These are phyloP conservation scores for Trichoderma virens DNA, from an alignment of 495 filamentous ascomycete species.

Conservation along the genomic window DNA sequence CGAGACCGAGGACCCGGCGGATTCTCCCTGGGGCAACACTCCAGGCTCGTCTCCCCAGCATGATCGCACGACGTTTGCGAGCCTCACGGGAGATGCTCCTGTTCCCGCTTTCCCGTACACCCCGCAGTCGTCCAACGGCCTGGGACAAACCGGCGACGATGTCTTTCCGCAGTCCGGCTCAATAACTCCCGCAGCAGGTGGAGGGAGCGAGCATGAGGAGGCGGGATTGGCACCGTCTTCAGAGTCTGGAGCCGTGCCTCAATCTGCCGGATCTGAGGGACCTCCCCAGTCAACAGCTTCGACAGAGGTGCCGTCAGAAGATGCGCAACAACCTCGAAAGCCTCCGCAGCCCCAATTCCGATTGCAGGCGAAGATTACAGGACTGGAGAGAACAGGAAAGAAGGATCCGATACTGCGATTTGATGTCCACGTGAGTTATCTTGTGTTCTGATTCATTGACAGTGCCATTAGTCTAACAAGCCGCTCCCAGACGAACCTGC, in stretches of 20 bases:
- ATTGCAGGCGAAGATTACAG: conserved; percentile 88
- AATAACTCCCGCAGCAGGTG: conserved; percentile 27
- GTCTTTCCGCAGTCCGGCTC: conserved; percentile 32
- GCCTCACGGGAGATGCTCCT: conserved; percentile 24
- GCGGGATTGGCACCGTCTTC: conserved; percentile 10
- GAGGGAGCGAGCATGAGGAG: conserved; percentile 17
- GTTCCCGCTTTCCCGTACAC: conserved; percentile 29
- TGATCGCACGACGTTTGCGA: conserved; percentile 47
- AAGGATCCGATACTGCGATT: conserved; percentile 95
- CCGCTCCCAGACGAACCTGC: conserved; percentile 75
- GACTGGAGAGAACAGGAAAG: conserved; percentile 81
- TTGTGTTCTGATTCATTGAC: neutral
- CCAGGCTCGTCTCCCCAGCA: conserved; percentile 56
- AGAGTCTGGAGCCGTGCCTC: conserved; percentile 10
- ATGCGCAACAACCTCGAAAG: conserved; percentile 27
- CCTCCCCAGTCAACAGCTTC: conserved; percentile 15
- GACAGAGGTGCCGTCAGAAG: conserved; percentile 23
- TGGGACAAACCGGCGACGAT: conserved; percentile 27
- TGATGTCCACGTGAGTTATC: conserved; percentile 78
- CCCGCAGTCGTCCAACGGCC: conserved; percentile 27
- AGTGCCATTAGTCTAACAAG: conserved; percentile 11
- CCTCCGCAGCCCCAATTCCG: conserved; percentile 60
- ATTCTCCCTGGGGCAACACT: conserved; percentile 72
- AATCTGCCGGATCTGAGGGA: neutral
- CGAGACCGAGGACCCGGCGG: conserved; percentile 61